Percentiles rank a stretch among this genome's conserved stretches.
These are phyloP conservation scores for Rhizophora mangle DNA, from an alignment of 345 rosid genomes.

Conservation along the genomic window DNA sequence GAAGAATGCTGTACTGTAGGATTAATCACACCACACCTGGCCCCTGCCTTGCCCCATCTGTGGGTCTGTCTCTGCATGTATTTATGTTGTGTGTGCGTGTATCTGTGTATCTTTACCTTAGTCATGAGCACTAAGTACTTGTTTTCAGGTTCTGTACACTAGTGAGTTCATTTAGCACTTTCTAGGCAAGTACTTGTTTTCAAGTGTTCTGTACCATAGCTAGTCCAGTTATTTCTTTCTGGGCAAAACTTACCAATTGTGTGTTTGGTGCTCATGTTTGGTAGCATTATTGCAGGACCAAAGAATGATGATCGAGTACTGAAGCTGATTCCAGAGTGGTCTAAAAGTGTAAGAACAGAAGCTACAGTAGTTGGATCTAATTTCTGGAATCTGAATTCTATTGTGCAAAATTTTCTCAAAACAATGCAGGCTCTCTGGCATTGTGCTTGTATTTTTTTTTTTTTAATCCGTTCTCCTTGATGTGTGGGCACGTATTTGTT, in stretches of 20 bases:
- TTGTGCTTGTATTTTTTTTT: neutral
- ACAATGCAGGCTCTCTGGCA: neutral
- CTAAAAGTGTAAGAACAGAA: constrained; percentile 59
- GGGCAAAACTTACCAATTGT: neutral
- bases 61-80: too few species aligned
- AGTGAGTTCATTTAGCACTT: constrained; percentile 1
- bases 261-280: constrained; percentile 20
- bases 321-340: constrained; percentile 75
- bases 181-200: too few species aligned
- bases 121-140: neutral
- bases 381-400: neutral
- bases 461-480: too few species aligned
- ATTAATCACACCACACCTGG: too few species aligned
- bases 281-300: constrained; percentile 42
- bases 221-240: too few species aligned
- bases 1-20: too few species aligned
- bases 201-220: too few species aligned
- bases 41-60: too few species aligned
- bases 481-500: neutral
- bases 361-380: neutral
- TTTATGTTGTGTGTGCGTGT: too few species aligned
- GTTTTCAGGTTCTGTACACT: neutral
- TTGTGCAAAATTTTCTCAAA: neutral
- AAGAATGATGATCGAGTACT: constrained; percentile 56
- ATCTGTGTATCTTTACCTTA: too few species aligned